phyloP scores from a whole-genome alignment of 2,329 filamentous ascomycete species.

The Pseudogymnoascus sp. region DNA sequence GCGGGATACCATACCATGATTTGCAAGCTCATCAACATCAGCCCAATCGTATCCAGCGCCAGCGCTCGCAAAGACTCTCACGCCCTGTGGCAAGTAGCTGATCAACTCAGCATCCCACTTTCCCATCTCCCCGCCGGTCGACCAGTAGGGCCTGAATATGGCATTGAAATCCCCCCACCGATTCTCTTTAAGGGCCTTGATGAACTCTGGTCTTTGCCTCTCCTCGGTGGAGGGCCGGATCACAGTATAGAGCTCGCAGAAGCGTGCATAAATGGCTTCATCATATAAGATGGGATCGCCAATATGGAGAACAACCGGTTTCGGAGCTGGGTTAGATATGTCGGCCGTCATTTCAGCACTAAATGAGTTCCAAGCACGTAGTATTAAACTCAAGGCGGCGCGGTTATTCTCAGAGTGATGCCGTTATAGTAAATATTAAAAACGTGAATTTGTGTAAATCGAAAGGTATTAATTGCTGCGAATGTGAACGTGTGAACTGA shows the following conservation, averaged over 20 bases:
- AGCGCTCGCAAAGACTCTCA: conserved; percentile 51
- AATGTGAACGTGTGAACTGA: not conserved
- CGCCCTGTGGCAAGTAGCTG: conserved; percentile 42
- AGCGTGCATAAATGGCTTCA: conserved; percentile 26
- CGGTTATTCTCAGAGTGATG: not conserved
- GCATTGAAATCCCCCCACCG: conserved; percentile 48
- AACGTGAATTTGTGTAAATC: not conserved
- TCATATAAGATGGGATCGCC: conserved; percentile 30
- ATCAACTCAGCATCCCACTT: conserved; percentile 55
- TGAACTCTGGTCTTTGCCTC: conserved; percentile 44
- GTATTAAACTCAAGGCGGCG: not conserved
- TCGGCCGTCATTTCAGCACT: conserved; percentile 2
- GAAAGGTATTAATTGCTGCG: not conserved
- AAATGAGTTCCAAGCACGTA: not conserved
- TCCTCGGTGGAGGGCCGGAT: conserved; percentile 45
- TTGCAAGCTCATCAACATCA: conserved; percentile 52
- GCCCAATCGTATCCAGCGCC: conserved; percentile 60
- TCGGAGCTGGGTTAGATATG: conserved; percentile 10
- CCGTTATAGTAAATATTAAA: not conserved
- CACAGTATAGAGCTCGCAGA: conserved; percentile 35
- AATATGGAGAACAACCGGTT: conserved; percentile 28
- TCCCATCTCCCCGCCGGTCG: conserved; percentile 59
- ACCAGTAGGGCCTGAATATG: conserved; percentile 54
- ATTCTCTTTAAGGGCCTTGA: conserved; percentile 41
- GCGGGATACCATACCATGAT: conserved; percentile 35